phyloP scores from a whole-genome alignment of 148 eudicot genomes.

The Persicaria tinctoria region DNA sequence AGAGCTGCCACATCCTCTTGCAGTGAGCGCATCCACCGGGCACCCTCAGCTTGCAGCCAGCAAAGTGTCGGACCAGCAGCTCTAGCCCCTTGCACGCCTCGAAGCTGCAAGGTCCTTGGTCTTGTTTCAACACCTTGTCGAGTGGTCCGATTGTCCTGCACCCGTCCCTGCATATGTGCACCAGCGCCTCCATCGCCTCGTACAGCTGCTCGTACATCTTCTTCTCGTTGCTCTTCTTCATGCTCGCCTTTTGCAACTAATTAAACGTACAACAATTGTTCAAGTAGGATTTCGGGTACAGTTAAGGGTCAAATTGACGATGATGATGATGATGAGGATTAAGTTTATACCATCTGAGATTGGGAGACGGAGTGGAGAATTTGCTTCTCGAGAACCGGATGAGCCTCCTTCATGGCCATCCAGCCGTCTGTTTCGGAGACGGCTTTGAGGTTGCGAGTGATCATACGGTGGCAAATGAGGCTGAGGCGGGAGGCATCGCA shows the following conservation, averaged over 20 bases:
- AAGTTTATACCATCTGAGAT: conserved; percentile 23
- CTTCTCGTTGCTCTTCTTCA: conserved; percentile 47
- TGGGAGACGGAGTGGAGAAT: conserved; percentile 31
- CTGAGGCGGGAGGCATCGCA: conserved; percentile 85
- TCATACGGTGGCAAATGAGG: conserved; percentile 66
- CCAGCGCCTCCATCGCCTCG: conserved; percentile 96
- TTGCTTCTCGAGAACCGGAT: conserved; percentile 64
- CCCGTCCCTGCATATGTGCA: conserved; percentile 84
- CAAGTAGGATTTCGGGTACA: neutral
- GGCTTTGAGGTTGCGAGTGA: conserved; percentile 45
- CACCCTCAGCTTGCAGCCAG: conserved; percentile 68
- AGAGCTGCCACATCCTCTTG: conserved; percentile 91
- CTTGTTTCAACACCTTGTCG: conserved; percentile 44
- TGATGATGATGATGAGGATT: neutral
- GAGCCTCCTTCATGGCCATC: conserved; percentile 65
- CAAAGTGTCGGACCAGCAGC: conserved; percentile 67
- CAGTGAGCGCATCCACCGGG: conserved; percentile 81
- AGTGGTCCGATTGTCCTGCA: conserved; percentile 84
- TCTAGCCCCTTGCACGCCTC: conserved; percentile 71
- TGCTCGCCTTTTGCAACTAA: conserved; percentile 40
- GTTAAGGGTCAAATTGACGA: neutral
- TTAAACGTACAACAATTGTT: neutral
- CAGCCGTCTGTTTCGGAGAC: conserved; percentile 67
- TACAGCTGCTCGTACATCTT: conserved; percentile 56
- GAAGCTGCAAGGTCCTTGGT: conserved; percentile 56